Base-by-base conservation (phyloP, 768 basidiomycete genomes). In the Lentinula boryana region DNA sequence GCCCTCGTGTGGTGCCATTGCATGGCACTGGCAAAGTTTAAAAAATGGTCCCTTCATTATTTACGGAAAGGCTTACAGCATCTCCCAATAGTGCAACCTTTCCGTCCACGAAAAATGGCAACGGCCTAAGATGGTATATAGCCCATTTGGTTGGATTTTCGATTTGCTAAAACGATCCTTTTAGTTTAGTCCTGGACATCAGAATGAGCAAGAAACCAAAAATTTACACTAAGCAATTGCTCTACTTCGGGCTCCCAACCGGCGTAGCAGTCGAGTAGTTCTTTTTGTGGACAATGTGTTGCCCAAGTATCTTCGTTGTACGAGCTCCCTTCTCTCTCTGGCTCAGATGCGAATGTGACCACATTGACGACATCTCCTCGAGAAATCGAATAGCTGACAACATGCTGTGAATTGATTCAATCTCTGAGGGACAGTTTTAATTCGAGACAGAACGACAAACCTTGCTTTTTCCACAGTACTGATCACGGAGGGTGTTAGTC, bases 391-490 rank as follows among this genome's bases (percentile, higher is more conserved):
- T 81, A 81, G 63, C 76, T 75, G 33, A 82, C 79, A 38, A 81
- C 72, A 60, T 81, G 80, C 80, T 80, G 60, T 48, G 46, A 16
- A 35, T 18, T 38, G 1, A 13, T 40, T 44, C 5, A 33, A n/a
- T 36, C 32, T 60, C 38, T 52, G 41, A 31, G 27, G 13, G 32
- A 49, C 5, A 50, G 13, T 18, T 27, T 6, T 13, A 27, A 51
- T 16, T 36, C 35, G 21, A 59, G 16, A 56, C 4, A 36, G 40
- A 35, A 18, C 16, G 23, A 49, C 66, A 15, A 62, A 76, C 80
- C 72, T 79, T 81, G 71, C 69, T 70, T 68, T 75, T 75, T 1
- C 80, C 80, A 60, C 79, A 80, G 65, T 80, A 81, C 80, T 81
- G 54, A 36, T 48, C 18, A 53, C 6, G 27, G 4, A 16, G 5